Evolutionary conservation across 2,329 filamentous ascomycete species (phyloP), one percentile per base, ranked within the genome.

Genomic region (Biscogniauxia sp.): DNA sequence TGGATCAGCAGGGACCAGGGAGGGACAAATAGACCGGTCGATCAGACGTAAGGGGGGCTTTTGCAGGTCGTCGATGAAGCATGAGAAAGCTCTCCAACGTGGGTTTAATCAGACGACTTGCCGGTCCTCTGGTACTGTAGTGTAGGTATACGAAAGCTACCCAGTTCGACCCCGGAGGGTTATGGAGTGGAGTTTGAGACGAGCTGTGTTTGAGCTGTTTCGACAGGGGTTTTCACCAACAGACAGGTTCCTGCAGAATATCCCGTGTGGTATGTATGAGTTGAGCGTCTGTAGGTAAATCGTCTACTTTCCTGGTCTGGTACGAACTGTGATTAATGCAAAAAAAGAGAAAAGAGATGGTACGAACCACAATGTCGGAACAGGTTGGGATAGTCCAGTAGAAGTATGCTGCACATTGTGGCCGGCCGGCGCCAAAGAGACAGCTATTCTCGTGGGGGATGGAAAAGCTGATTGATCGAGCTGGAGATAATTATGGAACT

Each of bases 1-100:
- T 25, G 50, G 55, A 51, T 20, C 51, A 55, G 53, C 54, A 56
- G 54, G 63, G 64, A 64, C 65, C 64, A 64, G 61, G 67, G 28
- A 23, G 23, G 64, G 62, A 64, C 64, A 64, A 60, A 60, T 59
- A 58, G 58, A 54, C 17, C 55, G 56, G 68, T 26, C 73, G 76
- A 79, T 77, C 76, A 80, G 77, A 81, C 79, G 76, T 75, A 75
- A 72, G 75, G 77, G 72, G 67, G 61, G 57, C 79, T 82, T 81
- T 82, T 78, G 79, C 68, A 72, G 68, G 69, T 63, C 63, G 68
- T 69, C 63, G 66, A 68, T 70, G 66, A 69, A 70, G 76, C 78
- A 70, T 77, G 77, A 78, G 75, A 68, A 67, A 69, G 69, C 58
- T 62, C 65, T 70, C 66, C 64, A 65, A 62, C 54, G 58, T 56